These are phyloP conservation scores for Fusarium odoratissimum DNA, from an alignment of 2,329 filamentous ascomycete species.

Conservation along the genomic window DNA sequence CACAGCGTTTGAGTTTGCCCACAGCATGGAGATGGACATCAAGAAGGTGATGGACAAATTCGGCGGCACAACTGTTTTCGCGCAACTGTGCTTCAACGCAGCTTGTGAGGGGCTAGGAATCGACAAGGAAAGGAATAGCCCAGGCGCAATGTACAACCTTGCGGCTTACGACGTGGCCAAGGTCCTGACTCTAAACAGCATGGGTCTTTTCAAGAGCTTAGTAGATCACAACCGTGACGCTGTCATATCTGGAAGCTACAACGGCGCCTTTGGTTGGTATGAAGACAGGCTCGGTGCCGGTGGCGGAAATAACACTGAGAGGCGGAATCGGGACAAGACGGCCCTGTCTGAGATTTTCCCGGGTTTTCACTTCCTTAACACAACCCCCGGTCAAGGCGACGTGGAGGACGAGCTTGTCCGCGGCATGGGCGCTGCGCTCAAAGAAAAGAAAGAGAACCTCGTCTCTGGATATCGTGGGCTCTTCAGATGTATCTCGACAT, in stretches of 20 bases:
- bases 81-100: not conserved
- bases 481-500: conserved; percentile 37
- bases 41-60: conserved; percentile 46
- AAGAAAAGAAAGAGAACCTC: not conserved
- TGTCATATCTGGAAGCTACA: conserved; percentile 13
- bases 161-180: conserved; percentile 23
- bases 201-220: conserved; percentile 5
- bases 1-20: conserved; percentile 34
- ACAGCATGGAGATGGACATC: conserved; percentile 57
- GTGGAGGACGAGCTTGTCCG: conserved; percentile 40
- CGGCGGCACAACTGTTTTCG: not conserved
- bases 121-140: not conserved
- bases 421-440: not conserved
- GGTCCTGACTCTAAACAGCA: not conserved
- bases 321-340: conserved; percentile 24
- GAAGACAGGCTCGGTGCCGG: conserved; percentile 3
- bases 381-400: not conserved
- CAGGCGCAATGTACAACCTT: conserved; percentile 13
- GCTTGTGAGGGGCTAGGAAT: conserved; percentile 7
- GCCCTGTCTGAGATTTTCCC: conserved; percentile 28
- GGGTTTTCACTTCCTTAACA: conserved; percentile 18
- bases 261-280: conserved; percentile 37
- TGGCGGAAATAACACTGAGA: not conserved
- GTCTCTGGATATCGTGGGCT: conserved; percentile 33
- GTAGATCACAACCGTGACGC: accelerated